Evolutionary conservation across 306 rosid species (phyloP).

Genomic region (Acacia acuminata): DNA sequence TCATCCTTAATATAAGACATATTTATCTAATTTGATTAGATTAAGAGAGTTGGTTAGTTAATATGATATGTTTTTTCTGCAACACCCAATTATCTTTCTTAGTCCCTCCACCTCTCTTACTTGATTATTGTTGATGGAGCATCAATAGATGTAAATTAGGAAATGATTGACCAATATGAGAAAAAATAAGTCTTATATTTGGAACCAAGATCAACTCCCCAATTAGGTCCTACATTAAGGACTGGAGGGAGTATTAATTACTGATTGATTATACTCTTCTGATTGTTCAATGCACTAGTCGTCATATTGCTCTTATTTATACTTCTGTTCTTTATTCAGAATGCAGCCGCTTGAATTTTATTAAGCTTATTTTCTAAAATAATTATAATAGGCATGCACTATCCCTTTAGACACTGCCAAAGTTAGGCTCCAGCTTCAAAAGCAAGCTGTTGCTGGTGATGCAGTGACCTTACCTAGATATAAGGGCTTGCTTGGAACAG

Average conservation of each 20-base stretch:
- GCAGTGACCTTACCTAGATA: constrained; percentile 70
- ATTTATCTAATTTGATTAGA: too few species aligned
- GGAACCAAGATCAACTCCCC: too few species aligned
- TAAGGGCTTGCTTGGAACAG: constrained; percentile 93
- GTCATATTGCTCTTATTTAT: constrained; percentile 6
- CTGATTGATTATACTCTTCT: constrained; percentile 5
- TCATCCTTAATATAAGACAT: too few species aligned
- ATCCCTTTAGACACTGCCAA: constrained; percentile 97
- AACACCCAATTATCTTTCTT: too few species aligned
- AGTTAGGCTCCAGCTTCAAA: constrained; percentile 97
- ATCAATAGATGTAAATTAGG: too few species aligned
- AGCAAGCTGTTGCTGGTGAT: constrained; percentile 68
- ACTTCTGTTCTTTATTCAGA: constrained; percentile 21
- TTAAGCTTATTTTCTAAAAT: constrained; percentile 28
- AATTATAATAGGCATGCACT: constrained; percentile 59
- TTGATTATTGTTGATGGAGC: too few species aligned
- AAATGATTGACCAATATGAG: too few species aligned
- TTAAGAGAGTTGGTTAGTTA: too few species aligned
- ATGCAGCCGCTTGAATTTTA: constrained; percentile 22
- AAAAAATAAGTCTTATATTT: too few species aligned
- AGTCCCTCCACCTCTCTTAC: too few species aligned
- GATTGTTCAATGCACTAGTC: constrained; percentile 19
- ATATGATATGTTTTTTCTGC: too few species aligned
- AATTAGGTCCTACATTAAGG: too few species aligned
- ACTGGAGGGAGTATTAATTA: neutral